Evolutionary conservation across 78 protist genomes (phyloP).

Genomic region (Emiliania huxleyi): DNA sequence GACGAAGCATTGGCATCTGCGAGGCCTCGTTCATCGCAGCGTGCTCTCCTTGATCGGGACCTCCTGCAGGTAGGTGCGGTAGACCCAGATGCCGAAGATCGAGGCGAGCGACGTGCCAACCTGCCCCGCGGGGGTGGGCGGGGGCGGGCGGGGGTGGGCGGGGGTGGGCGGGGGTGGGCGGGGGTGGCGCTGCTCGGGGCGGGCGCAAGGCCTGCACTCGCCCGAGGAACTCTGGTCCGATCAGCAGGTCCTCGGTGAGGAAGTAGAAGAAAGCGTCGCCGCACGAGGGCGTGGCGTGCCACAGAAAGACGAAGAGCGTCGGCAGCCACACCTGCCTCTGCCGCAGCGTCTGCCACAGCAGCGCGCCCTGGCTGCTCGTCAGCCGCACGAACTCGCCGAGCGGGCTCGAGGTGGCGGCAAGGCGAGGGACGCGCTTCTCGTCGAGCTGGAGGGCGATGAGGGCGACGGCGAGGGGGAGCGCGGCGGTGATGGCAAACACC

Average conservation of each 20-base stretch:
- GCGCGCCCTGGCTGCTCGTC: background rate
- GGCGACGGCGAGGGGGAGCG: background rate
- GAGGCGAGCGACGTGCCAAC: background rate
- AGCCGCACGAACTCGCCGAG: background rate
- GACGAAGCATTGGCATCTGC: too few species aligned
- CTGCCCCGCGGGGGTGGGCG: too few species aligned
- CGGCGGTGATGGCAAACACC: background rate
- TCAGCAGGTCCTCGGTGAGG: background rate
- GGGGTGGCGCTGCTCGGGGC: too few species aligned
- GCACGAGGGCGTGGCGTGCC: background rate
- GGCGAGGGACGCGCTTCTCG: background rate
- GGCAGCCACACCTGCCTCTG: conserved; percentile 6
- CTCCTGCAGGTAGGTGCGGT: background rate
- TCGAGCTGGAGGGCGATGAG: background rate
- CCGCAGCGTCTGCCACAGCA: background rate
- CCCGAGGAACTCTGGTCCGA: background rate
- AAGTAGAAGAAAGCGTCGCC: background rate
- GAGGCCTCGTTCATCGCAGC: too few species aligned
- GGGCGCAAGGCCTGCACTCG: too few species aligned
- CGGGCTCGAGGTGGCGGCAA: background rate
- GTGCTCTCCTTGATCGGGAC: too few species aligned
- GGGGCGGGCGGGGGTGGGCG: too few species aligned
- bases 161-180: too few species aligned
- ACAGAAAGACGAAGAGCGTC: background rate
- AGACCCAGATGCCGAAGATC: background rate